phyloP scores from a whole-genome alignment of 495 filamentous ascomycete species.

The Aspergillus heteromorphus region DNA sequence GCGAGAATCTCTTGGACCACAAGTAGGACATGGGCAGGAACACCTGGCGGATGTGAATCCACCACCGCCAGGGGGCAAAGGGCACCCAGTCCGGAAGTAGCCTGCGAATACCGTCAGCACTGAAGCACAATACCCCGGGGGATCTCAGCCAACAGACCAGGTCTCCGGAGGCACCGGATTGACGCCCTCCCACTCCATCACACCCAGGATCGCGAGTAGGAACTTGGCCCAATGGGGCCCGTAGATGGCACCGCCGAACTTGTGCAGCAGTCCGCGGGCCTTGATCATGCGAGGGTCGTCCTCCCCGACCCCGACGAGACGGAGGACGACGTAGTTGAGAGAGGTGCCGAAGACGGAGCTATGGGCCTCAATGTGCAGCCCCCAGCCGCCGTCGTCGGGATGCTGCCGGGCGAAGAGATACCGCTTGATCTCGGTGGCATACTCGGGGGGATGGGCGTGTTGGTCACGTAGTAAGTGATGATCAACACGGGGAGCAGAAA shows the following conservation, averaged over 20 bases:
- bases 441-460: conserved; percentile 79
- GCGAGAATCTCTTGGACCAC: conserved; percentile 71
- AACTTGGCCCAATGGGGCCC: conserved; percentile 95
- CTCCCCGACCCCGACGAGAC: conserved; percentile 81
- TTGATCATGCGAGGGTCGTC: conserved; percentile 84
- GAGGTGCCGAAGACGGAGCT: conserved; percentile 85
- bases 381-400: conserved; percentile 91
- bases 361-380: conserved; percentile 92
- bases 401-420: conserved; percentile 88
- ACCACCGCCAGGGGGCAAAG: conserved; percentile 94
- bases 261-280: conserved; percentile 75
- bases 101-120: conserved; percentile 30
- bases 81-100: conserved; percentile 94
- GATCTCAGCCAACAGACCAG: conserved; percentile 49
- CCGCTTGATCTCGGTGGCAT: conserved; percentile 83
- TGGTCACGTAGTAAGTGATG: conserved; percentile 84
- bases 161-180: conserved; percentile 91
- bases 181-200: conserved; percentile 84
- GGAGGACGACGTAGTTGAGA: conserved; percentile 82
- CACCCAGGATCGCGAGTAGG: conserved; percentile 78
- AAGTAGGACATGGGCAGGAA: conserved; percentile 89
- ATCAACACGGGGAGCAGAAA: conserved; percentile 85
- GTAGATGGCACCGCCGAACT: conserved; percentile 77
- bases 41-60: conserved; percentile 94
- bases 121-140: neutral